Percentiles rank a stretch among this genome's conserved stretches.
phyloP scores from a whole-genome alignment of 768 basidiomycete species.

The Leccinum longicurvipes region DNA sequence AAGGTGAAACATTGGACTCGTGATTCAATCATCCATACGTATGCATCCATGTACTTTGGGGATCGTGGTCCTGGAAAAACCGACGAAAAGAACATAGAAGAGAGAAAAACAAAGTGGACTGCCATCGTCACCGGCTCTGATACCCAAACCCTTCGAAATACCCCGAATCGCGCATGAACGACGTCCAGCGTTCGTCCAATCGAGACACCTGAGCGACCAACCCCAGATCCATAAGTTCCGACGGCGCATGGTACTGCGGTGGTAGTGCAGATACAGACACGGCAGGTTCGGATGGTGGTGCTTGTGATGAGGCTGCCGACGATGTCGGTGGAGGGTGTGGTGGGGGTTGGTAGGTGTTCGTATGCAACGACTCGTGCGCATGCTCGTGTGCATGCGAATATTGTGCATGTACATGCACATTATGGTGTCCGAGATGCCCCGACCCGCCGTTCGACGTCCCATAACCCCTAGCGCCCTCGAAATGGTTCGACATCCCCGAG shows the following conservation, averaged over 20 bases:
- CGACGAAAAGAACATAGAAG: not conserved
- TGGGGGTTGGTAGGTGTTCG: not conserved
- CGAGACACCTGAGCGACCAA: constrained; percentile 54
- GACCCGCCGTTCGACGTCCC: not conserved
- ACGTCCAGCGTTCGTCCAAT: constrained; percentile 56
- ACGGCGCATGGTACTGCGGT: constrained; percentile 19
- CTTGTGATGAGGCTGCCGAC: too few relatives aligned
- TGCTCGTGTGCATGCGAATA: not conserved
- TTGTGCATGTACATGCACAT: constrained; percentile 12
- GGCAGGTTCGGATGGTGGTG: not conserved
- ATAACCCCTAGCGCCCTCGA: not conserved
- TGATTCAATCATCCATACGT: too few relatives aligned
- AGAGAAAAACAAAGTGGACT: not conserved
- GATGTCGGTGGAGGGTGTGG: not conserved
- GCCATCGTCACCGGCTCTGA: constrained; percentile 24
- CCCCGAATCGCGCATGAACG: constrained; percentile 59
- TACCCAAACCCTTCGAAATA: constrained; percentile 37
- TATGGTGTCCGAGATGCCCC: not conserved
- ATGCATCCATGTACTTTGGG: too few relatives aligned
- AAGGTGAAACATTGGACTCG: not conserved
- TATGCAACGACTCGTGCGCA: not conserved
- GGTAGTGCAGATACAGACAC: not conserved
- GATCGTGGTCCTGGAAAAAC: not conserved
- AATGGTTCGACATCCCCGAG: constrained; percentile 2
- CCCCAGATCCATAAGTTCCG: constrained; percentile 58